Base-by-base conservation (phyloP, 805 yeast genomes). In the Isabelozyma gotoi region DNA sequence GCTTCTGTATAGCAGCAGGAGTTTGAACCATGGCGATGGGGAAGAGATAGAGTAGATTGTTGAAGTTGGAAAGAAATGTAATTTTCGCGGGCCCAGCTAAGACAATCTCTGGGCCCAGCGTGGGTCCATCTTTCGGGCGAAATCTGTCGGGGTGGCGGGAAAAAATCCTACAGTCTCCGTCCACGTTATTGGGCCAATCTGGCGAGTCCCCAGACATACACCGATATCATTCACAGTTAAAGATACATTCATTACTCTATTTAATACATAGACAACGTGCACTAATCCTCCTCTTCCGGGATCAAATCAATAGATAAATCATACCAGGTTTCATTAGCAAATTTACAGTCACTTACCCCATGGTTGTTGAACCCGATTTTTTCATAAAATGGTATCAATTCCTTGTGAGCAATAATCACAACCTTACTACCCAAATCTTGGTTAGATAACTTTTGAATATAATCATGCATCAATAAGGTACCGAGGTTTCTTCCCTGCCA, bases 401-500 rank as follows among this genome's bases (percentile, higher is more conserved):
- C 70, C 38, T 80, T 77, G 56, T 87, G 89, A 21, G 90, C 87
- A 46, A 92, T 76, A 24, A 92, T 72, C 5, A 82, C 78, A 40
- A 92, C 82, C 55, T 81, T 77, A 53, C 82, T 87, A 37, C 94
- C 97, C 48, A 89, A 82, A 52, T 83, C 88, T 61, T 90, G 96
- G 61, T 89, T 89, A 39, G 88, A 80, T 63, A 92, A 71, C 59
- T 92, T 88, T 64, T 94, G 97, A 48, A 91, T 78, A 67, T 88
- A 94, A 66, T 92, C 99, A 53, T 86, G 89, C 56, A 92, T 65
- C 57, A 92, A 68, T 45, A 90, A 71, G 11, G 96, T 80, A 7
- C 96, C 98, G 46, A 94, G 71, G 59, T 87, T 88, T 65, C 82
- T 78, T 46, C 91, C 88, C 61, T 84, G 88, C 76, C 81, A 88